Evolutionary conservation across 768 basidiomycete species (phyloP), one percentile per base, ranked within the genome.

Genomic region (Termitomyces sp.): DNA sequence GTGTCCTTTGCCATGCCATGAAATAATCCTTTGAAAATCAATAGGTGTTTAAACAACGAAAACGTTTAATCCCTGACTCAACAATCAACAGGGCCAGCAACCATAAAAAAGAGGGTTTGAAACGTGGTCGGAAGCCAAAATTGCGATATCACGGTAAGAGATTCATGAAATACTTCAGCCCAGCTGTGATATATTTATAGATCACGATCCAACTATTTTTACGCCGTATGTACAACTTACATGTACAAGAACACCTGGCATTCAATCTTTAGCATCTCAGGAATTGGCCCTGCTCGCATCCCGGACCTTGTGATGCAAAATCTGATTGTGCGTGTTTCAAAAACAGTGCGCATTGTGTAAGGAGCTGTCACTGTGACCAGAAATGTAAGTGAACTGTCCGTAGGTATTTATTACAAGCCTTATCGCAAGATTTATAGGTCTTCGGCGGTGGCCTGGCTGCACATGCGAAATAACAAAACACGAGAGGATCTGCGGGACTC

Each of bases 391-490:
- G 29, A 74, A 76, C 49, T 70, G 56, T 34, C 42, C 46, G 20
- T 47, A 29, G 48, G 36, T 18, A 7, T 20, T 26, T 31, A 24
- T 42, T 12, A 20, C 12, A 5, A 29, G 20, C 5, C 1, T 41
- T 5, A 12, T 10, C 29, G 5, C 13, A 26, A 47, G 20, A 39
- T 41, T 22, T n/a, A n/a, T 37, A 88, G 87, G 88, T 63, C 55
- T 57, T 22, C 80, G 81, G 13, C 75, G 82, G 50, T 82, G 79
- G 78, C 68, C 65, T 55, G 87, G 88, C 3, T 90, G 88, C 62
- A 65, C 64, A 9, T 89, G 86, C 62, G 66, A 68, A 1, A 68
- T 65, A 37, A 41, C 24, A 7, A 68, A 59, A 42, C 62, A 65
- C 3, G 58, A 55, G 20, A 67, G 61, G 53, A 65, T 62, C 20